Base-by-base conservation (phyloP, 306 rosid species). In the Glycyrrhiza uralensis region DNA sequence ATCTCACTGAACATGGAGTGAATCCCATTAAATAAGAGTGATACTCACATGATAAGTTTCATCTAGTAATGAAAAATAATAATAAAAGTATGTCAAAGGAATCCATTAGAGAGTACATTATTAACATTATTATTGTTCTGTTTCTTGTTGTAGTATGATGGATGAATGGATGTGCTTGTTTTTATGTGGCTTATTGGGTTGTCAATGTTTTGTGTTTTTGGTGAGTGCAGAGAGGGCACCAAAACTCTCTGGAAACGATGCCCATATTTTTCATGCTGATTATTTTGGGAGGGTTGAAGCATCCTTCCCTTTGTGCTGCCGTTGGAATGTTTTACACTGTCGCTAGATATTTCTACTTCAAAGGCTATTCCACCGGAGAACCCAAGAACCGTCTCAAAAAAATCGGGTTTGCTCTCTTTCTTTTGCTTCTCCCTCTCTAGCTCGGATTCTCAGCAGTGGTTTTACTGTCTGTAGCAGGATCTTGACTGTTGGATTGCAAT, bases 241-340 rank as follows among this genome's bases (percentile, higher is more conserved):
- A 92, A 71, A 92, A 92, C 72, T 89, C 96, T 55, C 74, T 92
- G 18, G 97, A 92, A 74, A 13, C 74, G 46, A 76, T 88, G 92
- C 90, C 94, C 0, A 7, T 83, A 9, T 87, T 89, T 71, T 80
- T 87, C 69, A 54, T 69, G 78, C 49, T 87, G 33, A 84, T 86
- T 86, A 63, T 85, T 2, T 54, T 92, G 69, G 97, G 97, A 52
- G 96, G 97, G 46, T 28, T 92, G 18, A 80, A 69, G 80, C 92
- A 89, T 61, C 96, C 97, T 15, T 74, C 76, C 18, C 32, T 65
- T 13, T 41, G 57, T 24, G 77, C 88, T 33, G 76, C 17, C 5
- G 82, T 87, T 52, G 96, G 96, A 33, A 3, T 45, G 3, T 35
- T 87, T 32, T 87, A 86, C 61, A 32, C 54, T 5, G 77, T 89